Conservation (phyloP, 495 filamentous ascomycete genomes). For the Hypoxylon fragiforme region DNA sequence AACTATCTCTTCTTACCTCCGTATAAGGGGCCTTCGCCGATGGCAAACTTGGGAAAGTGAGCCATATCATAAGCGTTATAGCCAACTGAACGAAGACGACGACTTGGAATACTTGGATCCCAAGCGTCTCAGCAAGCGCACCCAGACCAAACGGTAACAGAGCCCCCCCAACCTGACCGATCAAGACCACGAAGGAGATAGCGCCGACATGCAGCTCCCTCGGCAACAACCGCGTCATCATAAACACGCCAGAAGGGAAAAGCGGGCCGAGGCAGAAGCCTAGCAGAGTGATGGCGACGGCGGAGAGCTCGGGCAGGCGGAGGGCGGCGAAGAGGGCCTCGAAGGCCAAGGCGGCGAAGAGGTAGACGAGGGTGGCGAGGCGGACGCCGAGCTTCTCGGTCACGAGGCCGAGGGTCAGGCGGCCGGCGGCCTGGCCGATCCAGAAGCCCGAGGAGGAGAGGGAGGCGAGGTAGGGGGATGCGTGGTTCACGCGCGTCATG, state of each 20-base stretch:
- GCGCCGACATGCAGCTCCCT: slow-evolving; percentile 67
- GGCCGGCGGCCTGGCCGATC: slow-evolving; percentile 67
- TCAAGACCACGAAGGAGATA: slow-evolving; percentile 69
- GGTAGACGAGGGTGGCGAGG: slow-evolving; percentile 47
- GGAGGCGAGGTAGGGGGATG: slow-evolving; percentile 63
- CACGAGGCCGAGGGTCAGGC: slow-evolving; percentile 61
- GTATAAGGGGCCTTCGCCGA: not conserved
- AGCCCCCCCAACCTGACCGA: slow-evolving; percentile 69
- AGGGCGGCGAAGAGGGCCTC: slow-evolving; percentile 70
- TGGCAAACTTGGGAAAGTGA: slow-evolving; percentile 28
- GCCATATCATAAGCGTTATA: slow-evolving; percentile 52
- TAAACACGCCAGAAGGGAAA: slow-evolving; percentile 67
- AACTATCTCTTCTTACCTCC: not conserved
- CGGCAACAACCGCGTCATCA: slow-evolving; percentile 67
- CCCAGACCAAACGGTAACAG: slow-evolving; percentile 73
- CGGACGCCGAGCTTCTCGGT: slow-evolving; percentile 65
- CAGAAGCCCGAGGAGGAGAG: slow-evolving; percentile 75
- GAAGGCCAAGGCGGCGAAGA: slow-evolving; percentile 58
- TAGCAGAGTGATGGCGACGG: slow-evolving; percentile 62
- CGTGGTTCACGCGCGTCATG: slow-evolving; percentile 65
- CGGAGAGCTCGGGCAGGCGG: slow-evolving; percentile 61
- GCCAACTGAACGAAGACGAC: slow-evolving; percentile 63
- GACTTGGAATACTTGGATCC: slow-evolving; percentile 68
- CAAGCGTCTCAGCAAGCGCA: slow-evolving; percentile 69
- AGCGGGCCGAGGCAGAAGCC: slow-evolving; percentile 70